These are phyloP conservation scores for Agaricus blazei DNA, from an alignment of 768 basidiomycete genomes.

Conservation along the genomic window DNA sequence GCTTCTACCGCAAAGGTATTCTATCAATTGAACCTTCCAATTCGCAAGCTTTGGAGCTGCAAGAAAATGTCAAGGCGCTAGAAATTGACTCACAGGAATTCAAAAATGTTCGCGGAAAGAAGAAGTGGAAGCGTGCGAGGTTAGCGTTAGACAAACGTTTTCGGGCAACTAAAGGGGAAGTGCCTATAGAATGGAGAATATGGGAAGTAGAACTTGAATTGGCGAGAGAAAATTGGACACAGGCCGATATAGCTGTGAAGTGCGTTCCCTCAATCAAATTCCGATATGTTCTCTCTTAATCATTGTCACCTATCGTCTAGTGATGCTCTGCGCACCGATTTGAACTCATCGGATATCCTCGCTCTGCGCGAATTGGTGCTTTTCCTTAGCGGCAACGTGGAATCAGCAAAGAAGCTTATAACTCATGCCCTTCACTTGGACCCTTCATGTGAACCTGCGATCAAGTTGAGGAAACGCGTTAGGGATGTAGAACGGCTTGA, in stretches of 20 bases:
- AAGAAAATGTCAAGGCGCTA: constrained; percentile 54
- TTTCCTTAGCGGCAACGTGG: constrained; percentile 66
- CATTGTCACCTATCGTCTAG: constrained; percentile 28
- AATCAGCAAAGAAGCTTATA: constrained; percentile 67
- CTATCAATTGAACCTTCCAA: constrained; percentile 62
- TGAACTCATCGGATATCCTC: constrained; percentile 76
- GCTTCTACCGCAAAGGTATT: constrained; percentile 52
- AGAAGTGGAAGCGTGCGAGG: constrained; percentile 74
- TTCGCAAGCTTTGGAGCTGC: constrained; percentile 51
- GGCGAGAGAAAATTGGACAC: constrained; percentile 64
- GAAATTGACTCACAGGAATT: constrained; percentile 65
- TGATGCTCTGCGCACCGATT: constrained; percentile 66
- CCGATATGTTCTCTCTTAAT: neutral
- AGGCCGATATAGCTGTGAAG: constrained; percentile 70
- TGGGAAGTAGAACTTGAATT: constrained; percentile 80
- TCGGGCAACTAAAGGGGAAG: constrained; percentile 65
- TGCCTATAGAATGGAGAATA: constrained; percentile 73
- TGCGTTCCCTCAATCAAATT: constrained; percentile 28
- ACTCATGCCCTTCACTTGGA: constrained; percentile 71
- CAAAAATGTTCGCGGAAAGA: constrained; percentile 45
- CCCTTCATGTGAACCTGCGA: constrained; percentile 69
- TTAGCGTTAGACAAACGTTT: constrained; percentile 75
- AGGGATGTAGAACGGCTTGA: constrained; percentile 80
- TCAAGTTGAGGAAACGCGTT: constrained; percentile 66
- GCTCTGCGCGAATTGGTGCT: constrained; percentile 72